Evolutionary conservation across 257 asterid species (phyloP).

Genomic region (Solanum bulbocastanum): DNA sequence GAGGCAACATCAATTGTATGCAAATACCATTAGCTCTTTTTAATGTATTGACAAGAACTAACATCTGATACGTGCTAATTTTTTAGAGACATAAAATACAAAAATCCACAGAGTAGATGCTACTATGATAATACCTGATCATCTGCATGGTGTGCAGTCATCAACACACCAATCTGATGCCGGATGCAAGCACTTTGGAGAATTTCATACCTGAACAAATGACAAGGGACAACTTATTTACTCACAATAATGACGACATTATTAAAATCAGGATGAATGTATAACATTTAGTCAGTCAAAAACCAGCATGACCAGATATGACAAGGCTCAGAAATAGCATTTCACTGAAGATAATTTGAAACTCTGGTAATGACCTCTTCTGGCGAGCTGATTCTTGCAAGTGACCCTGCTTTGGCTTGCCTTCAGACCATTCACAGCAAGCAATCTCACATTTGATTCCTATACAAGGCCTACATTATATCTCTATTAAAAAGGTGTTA

Average conservation of each 20-base stretch:
- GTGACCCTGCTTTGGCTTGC: constrained; percentile 72
- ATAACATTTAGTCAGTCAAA: background rate
- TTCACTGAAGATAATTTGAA: background rate
- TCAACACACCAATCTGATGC: constrained; percentile 42
- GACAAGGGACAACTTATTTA: background rate
- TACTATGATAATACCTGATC: constrained; percentile 58
- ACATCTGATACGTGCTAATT: background rate
- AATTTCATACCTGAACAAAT: constrained; percentile 49
- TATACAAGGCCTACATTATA: constrained; percentile 45
- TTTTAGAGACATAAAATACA: background rate
- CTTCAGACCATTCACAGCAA: constrained; percentile 69
- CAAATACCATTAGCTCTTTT: background rate
- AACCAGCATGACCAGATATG: background rate
- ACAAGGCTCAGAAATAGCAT: background rate
- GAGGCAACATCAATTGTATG: background rate
- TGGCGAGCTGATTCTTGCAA: constrained; percentile 90
- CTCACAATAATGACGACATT: background rate
- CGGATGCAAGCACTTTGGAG: constrained; percentile 48
- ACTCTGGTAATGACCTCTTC: constrained; percentile 43
- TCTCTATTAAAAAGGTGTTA: constrained; percentile 18
- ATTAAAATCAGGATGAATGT: background rate
- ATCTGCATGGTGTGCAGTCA: constrained; percentile 94
- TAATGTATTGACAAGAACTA: background rate
- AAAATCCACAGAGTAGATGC: background rate
- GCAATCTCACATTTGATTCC: constrained; percentile 82